A percentile compares a stretch with the other conserved stretches of the same genome.
Evolutionary conservation across 2,329 filamentous ascomycete species (phyloP).

Genomic region (Colletotrichum somersetense): DNA sequence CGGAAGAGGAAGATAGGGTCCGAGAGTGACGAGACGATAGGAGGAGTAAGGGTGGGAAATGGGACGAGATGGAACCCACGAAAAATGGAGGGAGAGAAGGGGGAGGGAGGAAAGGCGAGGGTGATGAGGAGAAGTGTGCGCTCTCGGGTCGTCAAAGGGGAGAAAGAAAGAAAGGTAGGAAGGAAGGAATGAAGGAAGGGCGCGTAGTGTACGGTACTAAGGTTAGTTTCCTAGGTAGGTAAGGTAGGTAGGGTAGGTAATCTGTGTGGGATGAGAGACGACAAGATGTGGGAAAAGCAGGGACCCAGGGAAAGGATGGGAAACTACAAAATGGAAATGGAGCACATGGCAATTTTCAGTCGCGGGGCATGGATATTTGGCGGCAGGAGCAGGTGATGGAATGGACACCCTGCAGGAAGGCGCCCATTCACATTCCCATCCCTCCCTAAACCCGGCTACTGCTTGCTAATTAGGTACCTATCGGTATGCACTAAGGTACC

Average conservation of each 20-base stretch:
- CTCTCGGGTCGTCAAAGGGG: constrained; percentile 5
- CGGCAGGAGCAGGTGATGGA: not conserved
- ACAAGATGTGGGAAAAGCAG: constrained; percentile 10
- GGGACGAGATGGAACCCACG: constrained; percentile 1
- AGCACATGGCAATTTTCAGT: constrained; percentile 39
- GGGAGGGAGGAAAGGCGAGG: not conserved
- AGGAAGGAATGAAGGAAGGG: not conserved
- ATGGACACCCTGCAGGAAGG: constrained; percentile 1
- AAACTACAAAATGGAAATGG: constrained; percentile 41
- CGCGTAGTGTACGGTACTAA: not conserved
- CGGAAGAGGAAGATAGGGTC: not conserved
- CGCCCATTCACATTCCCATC: not conserved
- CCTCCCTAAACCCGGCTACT: not conserved
- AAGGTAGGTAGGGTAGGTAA: not conserved
- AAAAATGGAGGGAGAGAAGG: not conserved
- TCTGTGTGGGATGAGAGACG: not conserved
- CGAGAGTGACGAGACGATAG: not conserved
- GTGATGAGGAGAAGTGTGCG: not conserved
- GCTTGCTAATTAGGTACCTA: too few species aligned
- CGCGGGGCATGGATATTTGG: constrained; percentile 28
- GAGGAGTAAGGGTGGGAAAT: not conserved
- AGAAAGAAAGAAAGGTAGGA: not conserved
- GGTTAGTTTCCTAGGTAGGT: too few species aligned
- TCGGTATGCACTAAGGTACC: not conserved
- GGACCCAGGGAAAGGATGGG: constrained; percentile 29